Evolutionary conservation across 2,329 filamentous ascomycete species (phyloP).

Genomic region (Penicillium occitanis): DNA sequence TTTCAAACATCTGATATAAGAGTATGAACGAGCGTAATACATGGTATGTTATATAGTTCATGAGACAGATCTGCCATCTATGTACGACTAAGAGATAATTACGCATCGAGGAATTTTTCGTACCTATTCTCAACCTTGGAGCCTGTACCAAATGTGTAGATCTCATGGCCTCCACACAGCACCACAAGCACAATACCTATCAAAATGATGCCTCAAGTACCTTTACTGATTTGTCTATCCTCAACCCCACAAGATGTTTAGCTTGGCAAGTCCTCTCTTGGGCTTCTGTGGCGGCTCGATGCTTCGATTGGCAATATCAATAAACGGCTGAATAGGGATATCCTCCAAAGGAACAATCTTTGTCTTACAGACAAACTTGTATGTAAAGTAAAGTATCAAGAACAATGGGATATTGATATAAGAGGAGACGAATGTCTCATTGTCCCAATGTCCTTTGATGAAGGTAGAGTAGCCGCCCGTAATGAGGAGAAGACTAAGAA

Average conservation of each 20-base stretch:
- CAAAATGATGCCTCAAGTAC: background rate
- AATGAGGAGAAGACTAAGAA: conserved; percentile 60
- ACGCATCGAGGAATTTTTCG: background rate
- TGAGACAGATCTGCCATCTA: background rate
- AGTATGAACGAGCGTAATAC: background rate
- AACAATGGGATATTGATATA: conserved; percentile 67
- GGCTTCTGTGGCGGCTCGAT: conserved; percentile 34
- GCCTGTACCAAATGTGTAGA: background rate
- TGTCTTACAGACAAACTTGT: conserved; percentile 49
- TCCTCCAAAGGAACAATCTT: conserved; percentile 53
- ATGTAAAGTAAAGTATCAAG: conserved; percentile 53
- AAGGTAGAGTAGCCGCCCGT: conserved; percentile 77
- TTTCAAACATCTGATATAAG: too few relatives aligned
- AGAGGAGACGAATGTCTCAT: conserved; percentile 27
- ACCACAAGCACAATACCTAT: background rate
- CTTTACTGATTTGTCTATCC: background rate
- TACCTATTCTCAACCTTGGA: too few relatives aligned
- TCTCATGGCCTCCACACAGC: background rate
- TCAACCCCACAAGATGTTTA: conserved; percentile 38
- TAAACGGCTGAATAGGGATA: conserved; percentile 55
- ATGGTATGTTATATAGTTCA: background rate
- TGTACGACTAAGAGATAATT: background rate
- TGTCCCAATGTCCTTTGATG: conserved; percentile 22
- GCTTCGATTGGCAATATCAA: conserved; percentile 46
- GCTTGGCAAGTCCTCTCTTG: conserved; percentile 28